Evolutionary conservation across 805 yeast species (phyloP).

Genomic region (Candida pini): DNA sequence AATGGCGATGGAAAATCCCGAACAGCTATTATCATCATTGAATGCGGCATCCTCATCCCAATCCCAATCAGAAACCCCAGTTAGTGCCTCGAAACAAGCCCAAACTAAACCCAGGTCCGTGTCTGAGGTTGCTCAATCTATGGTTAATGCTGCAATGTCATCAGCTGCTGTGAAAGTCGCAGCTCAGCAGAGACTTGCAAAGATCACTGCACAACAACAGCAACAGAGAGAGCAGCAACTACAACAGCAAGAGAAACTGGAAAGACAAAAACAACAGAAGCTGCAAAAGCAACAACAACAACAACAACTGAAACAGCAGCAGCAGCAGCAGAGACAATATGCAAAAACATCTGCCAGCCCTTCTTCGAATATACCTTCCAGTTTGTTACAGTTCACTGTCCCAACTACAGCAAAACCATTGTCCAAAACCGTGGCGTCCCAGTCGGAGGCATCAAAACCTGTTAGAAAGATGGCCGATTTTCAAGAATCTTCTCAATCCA

Average conservation of each 20-base stretch:
- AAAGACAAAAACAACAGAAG: too few species aligned
- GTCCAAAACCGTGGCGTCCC: too few species aligned
- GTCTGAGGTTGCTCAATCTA: slow-evolving; percentile 8
- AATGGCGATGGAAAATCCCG: slow-evolving; percentile 67
- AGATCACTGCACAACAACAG: slow-evolving; percentile 19
- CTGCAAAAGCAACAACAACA: slow-evolving; percentile 8
- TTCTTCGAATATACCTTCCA: slow-evolving; percentile 6
- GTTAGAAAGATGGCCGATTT: too few species aligned
- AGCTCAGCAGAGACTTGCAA: slow-evolving; percentile 20
- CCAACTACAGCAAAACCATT: slow-evolving; percentile 9
- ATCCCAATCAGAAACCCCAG: background rate
- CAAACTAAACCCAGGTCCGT: slow-evolving; percentile 1
- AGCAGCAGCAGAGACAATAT: background rate
- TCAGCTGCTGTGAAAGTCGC: slow-evolving; percentile 18
- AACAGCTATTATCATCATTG: slow-evolving; percentile 33
- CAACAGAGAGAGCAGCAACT: slow-evolving; percentile 12
- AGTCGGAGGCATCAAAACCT: too few species aligned
- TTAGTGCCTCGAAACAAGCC: background rate
- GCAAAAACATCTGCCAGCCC: slow-evolving; percentile 1
- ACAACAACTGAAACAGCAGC: slow-evolving; percentile 1
- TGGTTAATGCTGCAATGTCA: slow-evolving; percentile 20
- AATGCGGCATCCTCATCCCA: slow-evolving; percentile 3
- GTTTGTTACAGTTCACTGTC: slow-evolving; percentile 11
- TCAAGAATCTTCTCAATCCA: too few species aligned
- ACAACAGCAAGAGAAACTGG: slow-evolving; percentile 16